Percentiles rank a stretch among this genome's conserved stretches.
Evolutionary conservation across 129 eudicot genomes (phyloP).

Genomic region (Chrysanthemum makinoi): DNA sequence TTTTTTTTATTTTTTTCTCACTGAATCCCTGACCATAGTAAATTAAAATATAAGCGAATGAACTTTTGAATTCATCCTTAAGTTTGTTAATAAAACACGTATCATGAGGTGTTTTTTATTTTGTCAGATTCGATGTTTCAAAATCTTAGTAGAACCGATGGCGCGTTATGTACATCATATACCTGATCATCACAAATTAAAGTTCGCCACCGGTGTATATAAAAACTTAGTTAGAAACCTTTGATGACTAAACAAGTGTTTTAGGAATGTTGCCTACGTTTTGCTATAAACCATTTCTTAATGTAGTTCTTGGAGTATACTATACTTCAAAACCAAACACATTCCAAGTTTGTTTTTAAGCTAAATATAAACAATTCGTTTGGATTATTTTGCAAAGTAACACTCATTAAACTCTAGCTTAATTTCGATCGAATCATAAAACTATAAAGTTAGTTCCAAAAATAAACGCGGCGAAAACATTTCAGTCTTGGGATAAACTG

Average conservation of each 20-base stretch:
- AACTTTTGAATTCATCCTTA: no score
- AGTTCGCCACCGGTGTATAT: not conserved
- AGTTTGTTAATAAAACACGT: no score
- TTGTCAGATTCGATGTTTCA: not conserved
- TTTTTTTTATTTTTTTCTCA: no score
- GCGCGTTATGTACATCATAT: not conserved
- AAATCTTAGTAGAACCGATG: not conserved
- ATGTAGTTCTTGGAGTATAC: slow-evolving; percentile 9
- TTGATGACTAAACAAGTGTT: slow-evolving; percentile 12
- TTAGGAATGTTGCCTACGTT: slow-evolving; percentile 1
- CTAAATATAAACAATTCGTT: slow-evolving; percentile 1
- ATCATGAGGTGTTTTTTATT: not conserved
- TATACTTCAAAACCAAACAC: slow-evolving; percentile 11
- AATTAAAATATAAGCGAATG: no score
- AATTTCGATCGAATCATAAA: no score
- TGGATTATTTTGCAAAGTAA: not conserved
- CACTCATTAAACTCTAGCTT: no score
- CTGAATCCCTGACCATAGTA: no score
- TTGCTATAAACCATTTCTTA: slow-evolving; percentile 11
- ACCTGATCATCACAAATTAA: not conserved
- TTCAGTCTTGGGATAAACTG: no score
- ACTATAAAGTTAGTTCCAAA: no score
- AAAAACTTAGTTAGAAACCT: slow-evolving; percentile 3
- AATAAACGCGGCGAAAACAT: no score
- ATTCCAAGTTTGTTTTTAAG: slow-evolving; percentile 21